Percentiles rank a stretch among this genome's conserved stretches.
These are phyloP conservation scores for Metarhizium album DNA, from an alignment of 2,329 filamentous ascomycete genomes.

Conservation along the genomic window DNA sequence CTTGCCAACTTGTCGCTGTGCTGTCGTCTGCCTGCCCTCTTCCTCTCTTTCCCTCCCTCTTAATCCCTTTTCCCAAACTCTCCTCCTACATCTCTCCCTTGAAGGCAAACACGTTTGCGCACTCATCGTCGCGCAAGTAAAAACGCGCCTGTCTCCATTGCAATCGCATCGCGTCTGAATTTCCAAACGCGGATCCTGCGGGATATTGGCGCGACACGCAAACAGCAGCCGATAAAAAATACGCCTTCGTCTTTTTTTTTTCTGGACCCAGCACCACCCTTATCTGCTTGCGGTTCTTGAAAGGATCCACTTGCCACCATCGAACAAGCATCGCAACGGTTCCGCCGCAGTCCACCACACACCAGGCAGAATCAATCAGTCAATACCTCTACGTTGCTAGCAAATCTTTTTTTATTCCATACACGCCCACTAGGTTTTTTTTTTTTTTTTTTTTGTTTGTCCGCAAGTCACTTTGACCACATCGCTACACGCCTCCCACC, in stretches of 20 bases:
- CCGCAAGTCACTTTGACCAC: conserved; percentile 4
- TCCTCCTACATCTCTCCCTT: conserved; percentile 10
- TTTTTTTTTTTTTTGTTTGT: too few relatives aligned
- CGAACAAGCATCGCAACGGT: conserved; percentile 14
- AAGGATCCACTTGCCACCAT: conserved; percentile 15
- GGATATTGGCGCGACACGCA: conserved; percentile 8
- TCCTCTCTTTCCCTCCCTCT: conserved; percentile 14
- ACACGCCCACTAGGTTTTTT: conserved; percentile 4
- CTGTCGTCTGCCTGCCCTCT: conserved; percentile 1
- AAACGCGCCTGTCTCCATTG: neutral
- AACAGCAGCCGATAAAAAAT: conserved; percentile 8
- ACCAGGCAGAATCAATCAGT: conserved; percentile 7
- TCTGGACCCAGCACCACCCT: conserved; percentile 13
- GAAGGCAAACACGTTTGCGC: conserved; percentile 3
- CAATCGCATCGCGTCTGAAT: conserved; percentile 11
- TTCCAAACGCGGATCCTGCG: conserved; percentile 5
- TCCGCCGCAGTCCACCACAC: conserved; percentile 11
- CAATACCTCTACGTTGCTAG: neutral
- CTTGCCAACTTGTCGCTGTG: conserved; percentile 8
- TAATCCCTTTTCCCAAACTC: conserved; percentile 13
- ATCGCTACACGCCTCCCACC: conserved; percentile 15
- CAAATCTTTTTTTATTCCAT: neutral
- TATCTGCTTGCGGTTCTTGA: conserved; percentile 16
- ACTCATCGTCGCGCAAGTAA: conserved; percentile 4
- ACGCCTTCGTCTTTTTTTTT: conserved; percentile 12